These are phyloP conservation scores for Pachyrhizus erosus DNA, from an alignment of 306 rosid species.

Conservation along the genomic window DNA sequence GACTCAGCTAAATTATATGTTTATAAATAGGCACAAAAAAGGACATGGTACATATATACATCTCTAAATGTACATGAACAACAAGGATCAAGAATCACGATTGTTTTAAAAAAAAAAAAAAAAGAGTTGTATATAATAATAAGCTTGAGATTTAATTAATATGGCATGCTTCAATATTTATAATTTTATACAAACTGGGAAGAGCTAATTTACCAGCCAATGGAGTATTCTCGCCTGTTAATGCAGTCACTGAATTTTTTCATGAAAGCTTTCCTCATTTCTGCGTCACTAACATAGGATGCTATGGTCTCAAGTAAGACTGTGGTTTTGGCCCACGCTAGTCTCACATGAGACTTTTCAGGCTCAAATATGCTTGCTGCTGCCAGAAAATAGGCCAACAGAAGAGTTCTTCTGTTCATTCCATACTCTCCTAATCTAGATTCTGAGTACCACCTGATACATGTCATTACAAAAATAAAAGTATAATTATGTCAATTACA, in stretches of 20 bases:
- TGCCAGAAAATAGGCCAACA: conserved; percentile 75
- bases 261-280: conserved; percentile 56
- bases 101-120: too few species aligned
- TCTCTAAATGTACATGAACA: not conserved
- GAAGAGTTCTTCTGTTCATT: conserved; percentile 60
- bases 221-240: conserved; percentile 36
- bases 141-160: not conserved
- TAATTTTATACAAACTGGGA: not conserved
- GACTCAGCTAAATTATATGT: not conserved
- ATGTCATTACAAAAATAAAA: not conserved
- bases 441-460: conserved; percentile 78
- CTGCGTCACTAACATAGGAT: conserved; percentile 47
- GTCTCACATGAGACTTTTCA: conserved; percentile 67
- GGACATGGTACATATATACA: not conserved
- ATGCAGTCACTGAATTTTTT: conserved; percentile 47
- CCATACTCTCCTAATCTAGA: conserved; percentile 69
- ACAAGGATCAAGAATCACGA: too few species aligned
- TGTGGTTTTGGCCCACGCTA: conserved; percentile 80
- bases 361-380: conserved; percentile 79
- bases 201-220: conserved; percentile 44
- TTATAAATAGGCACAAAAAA: conserved; percentile 8
- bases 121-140: not conserved
- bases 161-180: conserved; percentile 11
- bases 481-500: not conserved
- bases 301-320: conserved; percentile 61